Base-by-base conservation (phyloP, 805 yeast species). In the Scheffersomyces ergatensis region DNA sequence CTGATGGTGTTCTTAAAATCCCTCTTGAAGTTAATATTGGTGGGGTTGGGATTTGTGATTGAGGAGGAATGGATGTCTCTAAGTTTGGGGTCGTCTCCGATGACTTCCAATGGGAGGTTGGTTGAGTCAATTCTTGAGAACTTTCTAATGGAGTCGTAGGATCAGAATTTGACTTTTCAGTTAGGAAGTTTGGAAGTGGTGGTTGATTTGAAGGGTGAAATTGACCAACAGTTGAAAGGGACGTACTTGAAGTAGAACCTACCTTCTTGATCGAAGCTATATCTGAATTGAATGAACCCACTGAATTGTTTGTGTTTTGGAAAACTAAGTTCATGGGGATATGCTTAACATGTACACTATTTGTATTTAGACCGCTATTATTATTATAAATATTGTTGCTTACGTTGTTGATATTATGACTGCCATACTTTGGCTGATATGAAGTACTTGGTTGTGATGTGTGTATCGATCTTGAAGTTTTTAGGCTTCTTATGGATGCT, bases 251-350 rank as follows among this genome's bases (percentile, higher is more conserved):
- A 12, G 26, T 24, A 16, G 39, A 25, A 13, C 21, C 33, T 5
- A 36, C 34, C 15, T 21, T 34, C 19, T 43, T 43, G 2, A 43
- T 19, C 5, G 44, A 29, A 2, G 46, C 46, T 17, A 55, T 37
- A 39, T 62, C 60, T 5, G 63, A 62, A 21, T 46, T 45, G 13
- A 60, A 47, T 3, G 65, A 58, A 23, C 50, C 56, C 9, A 55
- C 49, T 3, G 65, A 60, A 20, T 44, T 45, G 34, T 53, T 60
- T 15, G 53, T 44, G 26, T 43, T 54, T 19, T 54, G 53, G 37
- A 52, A 53, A 1, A 56, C 52, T 9, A 53, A 34, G 27, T 49
- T 51, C 39, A 47, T 46, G 0, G 60, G 55, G 13, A 48, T 51
- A 32, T 41, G 52, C 33, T 48, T 52, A 9, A 47, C 40, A 24